These are phyloP conservation scores for Talaromyces verruculosus DNA, from an alignment of 2,329 filamentous ascomycete genomes.

Conservation along the genomic window DNA sequence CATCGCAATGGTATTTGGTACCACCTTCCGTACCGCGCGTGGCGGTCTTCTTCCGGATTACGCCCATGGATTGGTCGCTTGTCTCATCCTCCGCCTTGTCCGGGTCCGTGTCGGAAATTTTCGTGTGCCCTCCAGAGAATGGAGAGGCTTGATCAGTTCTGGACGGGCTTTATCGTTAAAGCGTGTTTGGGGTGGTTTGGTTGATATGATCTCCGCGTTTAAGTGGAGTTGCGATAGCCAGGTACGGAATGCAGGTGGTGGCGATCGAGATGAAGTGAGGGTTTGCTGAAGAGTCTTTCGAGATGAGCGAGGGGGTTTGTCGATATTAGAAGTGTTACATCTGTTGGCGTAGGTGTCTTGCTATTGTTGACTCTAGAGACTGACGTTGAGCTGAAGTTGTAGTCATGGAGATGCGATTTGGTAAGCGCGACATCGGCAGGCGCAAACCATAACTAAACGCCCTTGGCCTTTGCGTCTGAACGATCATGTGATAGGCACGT, in stretches of 20 bases:
- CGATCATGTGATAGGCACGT: slow-evolving; percentile 3
- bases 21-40: slow-evolving; percentile 81
- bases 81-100: slow-evolving; percentile 43
- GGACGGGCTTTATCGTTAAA: slow-evolving; percentile 13
- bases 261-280: slow-evolving; percentile 10
- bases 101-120: slow-evolving; percentile 34
- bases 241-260: slow-evolving; percentile 3
- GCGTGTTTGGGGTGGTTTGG: not conserved
- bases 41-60: slow-evolving; percentile 94
- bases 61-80: slow-evolving; percentile 65
- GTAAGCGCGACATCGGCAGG: slow-evolving; percentile 21
- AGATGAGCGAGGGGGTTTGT: not conserved
- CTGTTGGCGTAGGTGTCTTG: not conserved
- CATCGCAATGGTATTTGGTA: slow-evolving; percentile 95
- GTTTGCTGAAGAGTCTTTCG: not conserved
- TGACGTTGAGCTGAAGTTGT: slow-evolving; percentile 9
- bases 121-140: slow-evolving; percentile 32
- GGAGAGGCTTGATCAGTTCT: slow-evolving; percentile 27
- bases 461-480: not conserved
- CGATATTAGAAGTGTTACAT: too few relatives aligned
- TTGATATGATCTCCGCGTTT: slow-evolving; percentile 17
- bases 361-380: not conserved
- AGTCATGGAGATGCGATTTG: slow-evolving; percentile 9
- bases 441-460: slow-evolving; percentile 9
- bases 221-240: slow-evolving; percentile 18